Base-by-base conservation (phyloP, 2,329 filamentous ascomycete genomes). In the Fusarium dimerum region DNA sequence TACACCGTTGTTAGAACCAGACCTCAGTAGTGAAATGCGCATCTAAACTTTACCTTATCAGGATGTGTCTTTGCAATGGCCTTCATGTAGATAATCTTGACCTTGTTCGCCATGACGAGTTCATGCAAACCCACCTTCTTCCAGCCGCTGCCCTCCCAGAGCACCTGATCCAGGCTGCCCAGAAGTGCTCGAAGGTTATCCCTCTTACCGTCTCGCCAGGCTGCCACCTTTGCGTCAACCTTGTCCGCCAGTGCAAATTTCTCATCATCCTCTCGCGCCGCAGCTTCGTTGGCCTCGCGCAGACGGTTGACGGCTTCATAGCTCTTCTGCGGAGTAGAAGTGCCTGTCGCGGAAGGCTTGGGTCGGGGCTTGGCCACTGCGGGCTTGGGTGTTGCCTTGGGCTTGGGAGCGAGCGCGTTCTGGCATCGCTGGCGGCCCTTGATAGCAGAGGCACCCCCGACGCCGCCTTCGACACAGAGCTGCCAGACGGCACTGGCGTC, bases 81-180 rank as follows among this genome's bases (percentile, higher is more conserved):
- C 82, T 96, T 97, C 94, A 99, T 97, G 70, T 99, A 99, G 54
- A 89, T 80, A 59, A 99, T 88, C 83, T 99, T 99, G 71, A 97
- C 94, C 79, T 93, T 96, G 62, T 90, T 92, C 34, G 92, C 86
- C 81, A 96, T 83, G 47, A 99, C 88, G 62, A 99, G 73, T 75
- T 99, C 94, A 59, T 92, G 88, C 84, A 99, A 85, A 32, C 91
- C 92, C 51, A 97, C 87, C 77, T 95, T 96, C 78, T 96, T 97
- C 94, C 94, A 99, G 5, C 91, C 92, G 57, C 91, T 90, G 40
- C 87, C 87, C 58, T 90, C 86, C 94, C 94, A 99, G 29, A 99
- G 79, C 29, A 99, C 92, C 39, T 80, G 83, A 66, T 99, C 93
- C 63, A 99, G 71, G 65, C 91, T 96, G 3, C 88, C 89, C 38